Conservation (phyloP, 169 alveolate genomes). For the Plasmodium vinckei region DNA sequence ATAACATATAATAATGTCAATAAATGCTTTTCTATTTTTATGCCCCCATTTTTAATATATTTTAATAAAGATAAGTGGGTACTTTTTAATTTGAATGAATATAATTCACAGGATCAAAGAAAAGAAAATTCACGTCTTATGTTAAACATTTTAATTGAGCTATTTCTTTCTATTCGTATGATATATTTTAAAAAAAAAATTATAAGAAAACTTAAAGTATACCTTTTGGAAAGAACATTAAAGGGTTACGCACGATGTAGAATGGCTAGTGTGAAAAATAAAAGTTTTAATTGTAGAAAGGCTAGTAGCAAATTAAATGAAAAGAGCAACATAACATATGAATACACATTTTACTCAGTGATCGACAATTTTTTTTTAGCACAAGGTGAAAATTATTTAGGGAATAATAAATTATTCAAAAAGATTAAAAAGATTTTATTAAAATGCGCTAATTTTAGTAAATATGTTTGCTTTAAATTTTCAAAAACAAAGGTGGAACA, state of each 20-base stretch:
- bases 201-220: slow-evolving; percentile 20
- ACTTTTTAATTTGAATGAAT: not conserved
- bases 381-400: slow-evolving; percentile 10
- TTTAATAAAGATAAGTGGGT: slow-evolving; percentile 10
- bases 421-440: slow-evolving; percentile 14
- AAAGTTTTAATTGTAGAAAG: not conserved
- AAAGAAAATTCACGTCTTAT: not conserved
- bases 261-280: too few relatives aligned
- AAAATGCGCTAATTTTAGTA: slow-evolving; percentile 12
- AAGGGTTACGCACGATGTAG: slow-evolving; percentile 21
- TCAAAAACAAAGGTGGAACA: slow-evolving; percentile 12
- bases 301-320: not conserved
- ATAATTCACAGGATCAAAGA: not conserved
- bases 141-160: slow-evolving; percentile 14
- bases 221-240: slow-evolving; percentile 33
- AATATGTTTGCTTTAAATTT: slow-evolving; percentile 15
- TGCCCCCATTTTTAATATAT: slow-evolving; percentile 23
- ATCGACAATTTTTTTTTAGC: slow-evolving; percentile 42
- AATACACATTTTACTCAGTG: slow-evolving; percentile 19
- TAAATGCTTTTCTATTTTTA: slow-evolving; percentile 45
- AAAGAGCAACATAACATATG: slow-evolving; percentile 2
- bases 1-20: slow-evolving; percentile 32
- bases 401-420: slow-evolving; percentile 16
- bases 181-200: slow-evolving; percentile 22
- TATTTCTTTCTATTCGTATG: slow-evolving; percentile 12